Evolutionary conservation across 352 stramenopile genomes (phyloP), one percentile per base, ranked within the genome.

Genomic region (Phytophthora ohioensis): DNA sequence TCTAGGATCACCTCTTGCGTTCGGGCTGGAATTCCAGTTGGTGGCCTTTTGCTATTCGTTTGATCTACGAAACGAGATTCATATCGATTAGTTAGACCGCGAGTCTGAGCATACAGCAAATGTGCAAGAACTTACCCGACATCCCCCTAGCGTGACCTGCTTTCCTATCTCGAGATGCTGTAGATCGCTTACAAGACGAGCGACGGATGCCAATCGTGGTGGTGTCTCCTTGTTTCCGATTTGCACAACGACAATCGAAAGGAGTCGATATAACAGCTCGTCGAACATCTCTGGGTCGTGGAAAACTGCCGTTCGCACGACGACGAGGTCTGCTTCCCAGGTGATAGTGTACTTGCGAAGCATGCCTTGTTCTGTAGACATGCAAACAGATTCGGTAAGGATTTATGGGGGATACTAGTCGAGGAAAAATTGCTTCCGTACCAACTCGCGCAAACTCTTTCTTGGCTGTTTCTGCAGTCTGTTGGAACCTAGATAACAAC

Each of bases 71-170:
- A 42, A 41, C 13, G 6, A 54, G 34, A 10, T 32, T 21, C n/a
- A 31, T 17, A 41, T 41, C 38, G 8, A 13, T 42, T 30, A 75
- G 21, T 43, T 27, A 27, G 21, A 27, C 21, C 21, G 21, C 21
- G 21, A 27, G 12, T 15, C 39, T 17, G 5, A 5, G 9, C 43
- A 45, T n/a, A 27, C 13, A 5, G 6, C 13, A 31, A 34, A 11
- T 15, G 7, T 41, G 13, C n/a, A 11, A 42, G 61, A 49, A 80
- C 81, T 17, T 76, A 94, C 87, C 51, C 78, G 73, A 71, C 87
- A 94, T 8, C 85, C 85, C 17, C 83, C 77, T 21, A 94, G 68
- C 0, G 87, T 95, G 39, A 92, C 56, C 51, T 81, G 81, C 67
- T 92, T 95, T 13, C 87, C 87, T n/a, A 66, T 83, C 15, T 77